Evolutionary conservation across 2,329 filamentous ascomycete genomes (phyloP).

Genomic region (Fusarium burgessii): DNA sequence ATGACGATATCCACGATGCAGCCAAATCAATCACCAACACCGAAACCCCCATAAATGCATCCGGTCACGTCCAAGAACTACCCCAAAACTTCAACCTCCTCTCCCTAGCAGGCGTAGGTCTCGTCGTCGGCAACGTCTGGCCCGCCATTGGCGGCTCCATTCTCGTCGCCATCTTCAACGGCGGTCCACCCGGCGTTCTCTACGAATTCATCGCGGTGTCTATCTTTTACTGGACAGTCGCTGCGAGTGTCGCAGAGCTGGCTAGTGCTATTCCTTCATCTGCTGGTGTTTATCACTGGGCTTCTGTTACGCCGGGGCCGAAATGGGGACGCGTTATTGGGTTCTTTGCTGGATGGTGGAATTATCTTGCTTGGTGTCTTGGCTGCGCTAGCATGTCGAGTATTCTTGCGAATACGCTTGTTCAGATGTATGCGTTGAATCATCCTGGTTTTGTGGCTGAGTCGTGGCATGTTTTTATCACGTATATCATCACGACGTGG

Average conservation of each 20-base stretch:
- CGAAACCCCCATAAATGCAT: slow-evolving; percentile 51
- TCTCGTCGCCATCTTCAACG: slow-evolving; percentile 68
- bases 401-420: slow-evolving; percentile 56
- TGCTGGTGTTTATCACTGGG: slow-evolving; percentile 72
- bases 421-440: slow-evolving; percentile 59
- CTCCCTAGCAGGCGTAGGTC: slow-evolving; percentile 56
- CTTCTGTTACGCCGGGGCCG: slow-evolving; percentile 66
- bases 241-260: slow-evolving; percentile 70
- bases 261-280: slow-evolving; percentile 72
- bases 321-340: slow-evolving; percentile 62
- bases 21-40: slow-evolving; percentile 8
- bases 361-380: slow-evolving; percentile 57
- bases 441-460: slow-evolving; percentile 53
- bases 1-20: slow-evolving; percentile 4
- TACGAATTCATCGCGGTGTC: slow-evolving; percentile 68
- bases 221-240: slow-evolving; percentile 68
- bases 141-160: slow-evolving; percentile 58
- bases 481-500: slow-evolving; percentile 57
- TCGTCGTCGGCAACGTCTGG: slow-evolving; percentile 59
- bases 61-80: slow-evolving; percentile 57
- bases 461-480: slow-evolving; percentile 59
- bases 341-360: slow-evolving; percentile 61
- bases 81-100: slow-evolving; percentile 56
- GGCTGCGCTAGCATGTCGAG: slow-evolving; percentile 56
- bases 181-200: slow-evolving; percentile 70